Evolutionary conservation across 495 filamentous ascomycete species (phyloP).

Genomic region (Talaromyces nanjingensis): DNA sequence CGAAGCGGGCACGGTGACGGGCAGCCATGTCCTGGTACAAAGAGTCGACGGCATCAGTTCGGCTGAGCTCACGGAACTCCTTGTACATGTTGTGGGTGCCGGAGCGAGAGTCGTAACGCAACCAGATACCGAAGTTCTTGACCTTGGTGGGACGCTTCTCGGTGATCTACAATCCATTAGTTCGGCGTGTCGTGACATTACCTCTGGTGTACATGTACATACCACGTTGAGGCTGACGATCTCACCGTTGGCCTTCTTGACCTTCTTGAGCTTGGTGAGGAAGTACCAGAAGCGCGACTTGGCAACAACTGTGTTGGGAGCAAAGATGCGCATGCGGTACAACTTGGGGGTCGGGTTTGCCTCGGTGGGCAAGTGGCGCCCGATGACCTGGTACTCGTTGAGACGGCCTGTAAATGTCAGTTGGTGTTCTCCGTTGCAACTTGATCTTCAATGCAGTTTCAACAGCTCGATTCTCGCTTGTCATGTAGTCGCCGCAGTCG

Average conservation of each 20-base stretch:
- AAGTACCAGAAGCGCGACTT: conserved; percentile 99
- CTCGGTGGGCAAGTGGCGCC: conserved; percentile 96
- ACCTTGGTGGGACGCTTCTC: conserved; percentile 98
- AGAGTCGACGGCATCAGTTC: conserved; percentile 88
- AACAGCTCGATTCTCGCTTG: conserved; percentile 8
- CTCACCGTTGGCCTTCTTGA: conserved; percentile 99
- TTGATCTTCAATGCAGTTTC: neutral
- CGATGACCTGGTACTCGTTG: conserved; percentile 99
- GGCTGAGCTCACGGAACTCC: conserved; percentile 98
- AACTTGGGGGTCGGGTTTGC: conserved; percentile 91
- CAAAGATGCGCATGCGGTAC: conserved; percentile 99
- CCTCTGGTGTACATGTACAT: conserved; percentile 27
- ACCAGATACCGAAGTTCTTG: conserved; percentile 99
- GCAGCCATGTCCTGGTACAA: conserved; percentile 99
- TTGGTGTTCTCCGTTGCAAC: neutral
- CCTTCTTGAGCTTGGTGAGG: conserved; percentile 94
- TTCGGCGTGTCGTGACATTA: too few relatives aligned
- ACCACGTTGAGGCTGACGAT: conserved; percentile 95
- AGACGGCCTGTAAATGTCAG: conserved; percentile 72
- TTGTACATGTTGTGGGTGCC: conserved; percentile 99
- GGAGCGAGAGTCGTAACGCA: conserved; percentile 99
- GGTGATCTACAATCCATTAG: conserved; percentile 57
- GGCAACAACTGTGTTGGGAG: conserved; percentile 92
- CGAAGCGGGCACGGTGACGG: conserved; percentile 93
- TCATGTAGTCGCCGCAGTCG: neutral